These are phyloP conservation scores for Avena insularis DNA, from an alignment of 176 grass and related monocot species.

Conservation along the genomic window DNA sequence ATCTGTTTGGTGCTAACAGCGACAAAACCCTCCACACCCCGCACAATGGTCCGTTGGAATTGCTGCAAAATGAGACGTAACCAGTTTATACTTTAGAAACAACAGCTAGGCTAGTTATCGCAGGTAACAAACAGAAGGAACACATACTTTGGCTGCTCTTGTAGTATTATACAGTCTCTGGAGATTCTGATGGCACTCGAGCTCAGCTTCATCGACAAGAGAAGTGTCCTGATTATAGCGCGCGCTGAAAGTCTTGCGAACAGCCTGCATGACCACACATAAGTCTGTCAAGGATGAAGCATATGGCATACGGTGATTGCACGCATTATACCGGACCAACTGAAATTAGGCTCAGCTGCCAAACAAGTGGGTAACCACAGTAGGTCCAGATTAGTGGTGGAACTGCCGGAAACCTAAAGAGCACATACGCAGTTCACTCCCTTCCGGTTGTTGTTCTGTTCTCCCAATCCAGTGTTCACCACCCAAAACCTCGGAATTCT, in stretches of 20 bases:
- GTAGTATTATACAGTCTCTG: constrained; percentile 80
- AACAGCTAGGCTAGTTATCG: not conserved
- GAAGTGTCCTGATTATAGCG: constrained; percentile 70
- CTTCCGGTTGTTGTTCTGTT: constrained; percentile 10
- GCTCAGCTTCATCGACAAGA: constrained; percentile 91
- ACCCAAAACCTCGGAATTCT: not conserved
- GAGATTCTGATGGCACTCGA: constrained; percentile 93
- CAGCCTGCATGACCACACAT: constrained; percentile 58
- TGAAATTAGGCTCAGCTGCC: constrained; percentile 31
- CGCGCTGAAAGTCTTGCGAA: constrained; percentile 77
- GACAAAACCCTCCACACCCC: constrained; percentile 82
- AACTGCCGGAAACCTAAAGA: not conserved
- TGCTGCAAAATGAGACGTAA: constrained; percentile 58
- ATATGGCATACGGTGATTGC: not conserved
- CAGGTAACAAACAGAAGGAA: constrained; percentile 23
- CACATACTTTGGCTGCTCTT: constrained; percentile 85
- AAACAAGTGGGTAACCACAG: not conserved
- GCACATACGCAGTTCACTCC: constrained; percentile 22
- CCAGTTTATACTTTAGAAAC: constrained; percentile 28
- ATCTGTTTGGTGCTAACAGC: constrained; percentile 94
- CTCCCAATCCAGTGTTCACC: not conserved
- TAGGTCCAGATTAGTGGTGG: not conserved
- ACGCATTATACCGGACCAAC: constrained; percentile 1
- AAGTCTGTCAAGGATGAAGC: constrained; percentile 26
- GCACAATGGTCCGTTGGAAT: constrained; percentile 81